These are phyloP conservation scores for Fusarium aywerte DNA, from an alignment of 2,329 filamentous ascomycete genomes.

Conservation along the genomic window DNA sequence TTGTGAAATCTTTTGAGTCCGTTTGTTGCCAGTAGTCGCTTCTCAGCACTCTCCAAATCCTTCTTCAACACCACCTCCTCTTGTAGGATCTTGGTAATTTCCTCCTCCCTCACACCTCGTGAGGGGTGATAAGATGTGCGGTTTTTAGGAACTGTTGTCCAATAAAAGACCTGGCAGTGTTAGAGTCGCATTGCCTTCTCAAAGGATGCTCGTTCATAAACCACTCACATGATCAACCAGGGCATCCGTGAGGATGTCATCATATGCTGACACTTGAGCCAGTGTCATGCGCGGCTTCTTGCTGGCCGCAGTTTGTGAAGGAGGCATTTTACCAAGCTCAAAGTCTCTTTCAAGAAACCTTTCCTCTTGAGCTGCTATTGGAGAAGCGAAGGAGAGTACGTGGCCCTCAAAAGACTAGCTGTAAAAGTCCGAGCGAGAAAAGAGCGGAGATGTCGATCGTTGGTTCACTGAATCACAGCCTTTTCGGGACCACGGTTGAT, in stretches of 20 bases:
- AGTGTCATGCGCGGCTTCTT: slow-evolving; percentile 83
- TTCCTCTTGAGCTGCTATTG: slow-evolving; percentile 3
- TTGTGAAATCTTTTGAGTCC: slow-evolving; percentile 78
- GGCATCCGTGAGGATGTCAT: slow-evolving; percentile 94
- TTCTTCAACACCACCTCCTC: slow-evolving; percentile 78
- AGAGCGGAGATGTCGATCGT: slow-evolving; percentile 27
- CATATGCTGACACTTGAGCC: slow-evolving; percentile 88
- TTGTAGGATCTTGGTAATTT: slow-evolving; percentile 70
- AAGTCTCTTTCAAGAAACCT: background rate
- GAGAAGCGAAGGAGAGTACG: slow-evolving; percentile 39
- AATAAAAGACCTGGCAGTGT: slow-evolving; percentile 79
- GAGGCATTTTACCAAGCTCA: slow-evolving; percentile 50
- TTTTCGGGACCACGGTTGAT: background rate
- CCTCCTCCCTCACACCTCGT: slow-evolving; percentile 76
- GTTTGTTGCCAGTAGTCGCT: slow-evolving; percentile 75
- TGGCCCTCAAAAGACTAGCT: slow-evolving; percentile 29
- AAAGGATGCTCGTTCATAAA: slow-evolving; percentile 9
- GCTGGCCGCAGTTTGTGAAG: slow-evolving; percentile 49
- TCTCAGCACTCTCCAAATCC: slow-evolving; percentile 75
- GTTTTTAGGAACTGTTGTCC: slow-evolving; percentile 96
- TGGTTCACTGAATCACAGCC: background rate
- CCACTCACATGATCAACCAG: slow-evolving; percentile 89
- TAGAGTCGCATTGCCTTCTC: slow-evolving; percentile 30
- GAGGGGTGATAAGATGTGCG: slow-evolving; percentile 85
- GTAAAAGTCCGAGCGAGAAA: slow-evolving; percentile 28